These are phyloP conservation scores for Volvariella volvacea DNA, from an alignment of 1,284 basidiomycete genomes.

Conservation along the genomic window DNA sequence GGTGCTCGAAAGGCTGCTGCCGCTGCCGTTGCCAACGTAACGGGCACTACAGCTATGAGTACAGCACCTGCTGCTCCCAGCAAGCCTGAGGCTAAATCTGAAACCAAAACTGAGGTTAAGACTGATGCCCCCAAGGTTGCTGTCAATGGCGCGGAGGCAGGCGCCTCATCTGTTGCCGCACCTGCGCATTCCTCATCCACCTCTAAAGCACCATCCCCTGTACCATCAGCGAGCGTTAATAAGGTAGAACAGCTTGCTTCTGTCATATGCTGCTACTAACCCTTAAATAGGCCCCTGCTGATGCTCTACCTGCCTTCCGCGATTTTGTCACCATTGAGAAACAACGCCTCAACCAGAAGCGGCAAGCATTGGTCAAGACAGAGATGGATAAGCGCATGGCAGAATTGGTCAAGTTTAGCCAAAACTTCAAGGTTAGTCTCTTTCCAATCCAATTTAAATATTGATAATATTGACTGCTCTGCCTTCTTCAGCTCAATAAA, in stretches of 20 bases:
- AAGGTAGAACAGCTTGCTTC: slow-evolving; percentile 4
- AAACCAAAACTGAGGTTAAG: slow-evolving; percentile 22
- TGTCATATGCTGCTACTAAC: no score
- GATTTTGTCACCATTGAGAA: slow-evolving; percentile 89
- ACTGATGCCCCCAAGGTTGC: slow-evolving; percentile 62
- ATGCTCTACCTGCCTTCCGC: slow-evolving; percentile 74
- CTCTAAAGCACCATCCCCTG: slow-evolving; percentile 55
- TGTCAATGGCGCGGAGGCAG: slow-evolving; percentile 63
- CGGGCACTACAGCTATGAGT: slow-evolving; percentile 15
- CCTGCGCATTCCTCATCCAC: slow-evolving; percentile 34
- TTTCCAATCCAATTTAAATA: slow-evolving; percentile 4
- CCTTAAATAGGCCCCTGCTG: slow-evolving; percentile 47
- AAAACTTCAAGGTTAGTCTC: slow-evolving; percentile 79
- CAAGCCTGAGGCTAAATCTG: slow-evolving; percentile 3
- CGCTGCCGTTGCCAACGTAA: slow-evolving; percentile 22
- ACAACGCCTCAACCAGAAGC: slow-evolving; percentile 83
- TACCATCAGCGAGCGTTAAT: slow-evolving; percentile 27
- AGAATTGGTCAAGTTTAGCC: slow-evolving; percentile 88
- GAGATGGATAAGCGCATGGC: slow-evolving; percentile 93
- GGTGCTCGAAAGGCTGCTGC: slow-evolving; percentile 57
- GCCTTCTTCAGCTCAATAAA: slow-evolving; percentile 67
- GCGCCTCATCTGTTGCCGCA: slow-evolving; percentile 30
- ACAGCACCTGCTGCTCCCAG: slow-evolving; percentile 14
- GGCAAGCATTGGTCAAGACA: slow-evolving; percentile 83
- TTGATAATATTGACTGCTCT: slow-evolving; percentile 6